Evolutionary conservation across 73 alveolate species (phyloP), one percentile per base, ranked within the genome.

Genomic region (Paramecium sonneborni): DNA sequence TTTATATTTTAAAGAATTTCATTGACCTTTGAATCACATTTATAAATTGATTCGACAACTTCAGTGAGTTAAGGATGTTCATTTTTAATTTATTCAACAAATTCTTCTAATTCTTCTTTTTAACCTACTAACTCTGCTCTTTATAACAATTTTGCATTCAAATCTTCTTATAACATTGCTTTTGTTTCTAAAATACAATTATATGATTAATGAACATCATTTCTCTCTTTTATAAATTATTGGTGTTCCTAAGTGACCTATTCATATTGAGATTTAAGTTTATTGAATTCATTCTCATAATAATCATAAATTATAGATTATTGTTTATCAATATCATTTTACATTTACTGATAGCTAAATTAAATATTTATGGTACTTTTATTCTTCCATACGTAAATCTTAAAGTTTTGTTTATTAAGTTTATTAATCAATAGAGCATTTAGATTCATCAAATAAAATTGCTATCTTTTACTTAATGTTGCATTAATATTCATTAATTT

Each of bases 41-140:
- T 69, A 28, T 35, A 34, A 34, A 85, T 55, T 15, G 67, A 85
- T 86, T 57, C 23, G n/a, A 26, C 87, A 20, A 69, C 38, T 24
- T 88, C 94, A 24, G 56, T 56, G 15, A 69, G 48, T 44, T 70
- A 56, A 23, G 94, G 91, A 23, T 88, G 24, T 10, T 88, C 57
- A 28, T 43, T 88, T n/a, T 44, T 48, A 32, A 88, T 18, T 44
- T 37, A 28, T 26, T 88, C 94, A 46, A 88, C 85, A 39, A 69
- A 69, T 38, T 88, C 85, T 14, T 88, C 94, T 72, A 88, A 88
- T 69, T 88, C 94, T 30, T 88, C 94, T 41, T 88, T 88, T 18
- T 88, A 48, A 43, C 91, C 94, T 6, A 88, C 94, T 88, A 88
- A 70, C 34, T 88, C 94, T 88, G 94, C 94, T 44, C 94, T 88